Percentiles rank a stretch among this genome's conserved stretches.
These are phyloP conservation scores for Fomitopsis pulvina DNA, from an alignment of 768 basidiomycete genomes.

Conservation along the genomic window DNA sequence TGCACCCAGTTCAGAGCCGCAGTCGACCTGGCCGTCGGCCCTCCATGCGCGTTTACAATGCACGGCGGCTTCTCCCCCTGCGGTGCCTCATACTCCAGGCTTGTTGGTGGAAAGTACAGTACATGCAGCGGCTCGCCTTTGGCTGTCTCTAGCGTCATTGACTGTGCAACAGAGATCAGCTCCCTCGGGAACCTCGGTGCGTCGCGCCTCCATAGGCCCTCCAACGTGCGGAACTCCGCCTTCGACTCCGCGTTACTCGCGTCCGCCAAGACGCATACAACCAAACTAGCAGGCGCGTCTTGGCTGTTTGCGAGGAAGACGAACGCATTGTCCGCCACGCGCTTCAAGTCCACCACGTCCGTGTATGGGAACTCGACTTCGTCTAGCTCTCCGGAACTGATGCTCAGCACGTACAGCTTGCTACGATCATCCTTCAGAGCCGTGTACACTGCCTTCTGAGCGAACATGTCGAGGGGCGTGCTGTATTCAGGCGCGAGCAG, in stretches of 20 bases:
- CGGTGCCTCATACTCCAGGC: slow-evolving; percentile 50
- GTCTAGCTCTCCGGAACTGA: slow-evolving; percentile 21
- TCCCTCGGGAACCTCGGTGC: slow-evolving; percentile 19
- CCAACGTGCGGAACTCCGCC: slow-evolving; percentile 17
- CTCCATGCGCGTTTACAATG: slow-evolving; percentile 62
- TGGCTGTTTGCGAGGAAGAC: slow-evolving; percentile 40
- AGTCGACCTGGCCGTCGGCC: slow-evolving; percentile 46
- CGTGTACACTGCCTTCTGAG: slow-evolving; percentile 23
- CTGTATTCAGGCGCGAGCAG: slow-evolving; percentile 40
- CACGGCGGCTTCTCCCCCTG: slow-evolving; percentile 60
- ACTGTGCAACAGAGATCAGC: slow-evolving; percentile 41
- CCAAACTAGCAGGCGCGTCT: slow-evolving; percentile 30
- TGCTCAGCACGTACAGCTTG: slow-evolving; percentile 27
- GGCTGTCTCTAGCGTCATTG: slow-evolving; percentile 36
- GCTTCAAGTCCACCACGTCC: slow-evolving; percentile 30
- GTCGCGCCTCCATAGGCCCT: slow-evolving; percentile 12
- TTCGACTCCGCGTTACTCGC: too few species aligned
- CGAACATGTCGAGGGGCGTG: slow-evolving; percentile 34
- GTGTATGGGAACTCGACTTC: slow-evolving; percentile 37
- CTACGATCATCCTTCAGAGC: slow-evolving; percentile 28
- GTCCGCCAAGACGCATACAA: slow-evolving; percentile 29
- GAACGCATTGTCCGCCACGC: slow-evolving; percentile 26
- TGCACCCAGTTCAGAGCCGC: slow-evolving; percentile 48
- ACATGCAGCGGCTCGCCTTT: slow-evolving; percentile 45
- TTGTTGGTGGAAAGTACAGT: slow-evolving; percentile 61